A percentile compares a stretch with the other conserved stretches of the same genome.
phyloP scores from a whole-genome alignment of 768 basidiomycete species.

The Boletus bicolor region DNA sequence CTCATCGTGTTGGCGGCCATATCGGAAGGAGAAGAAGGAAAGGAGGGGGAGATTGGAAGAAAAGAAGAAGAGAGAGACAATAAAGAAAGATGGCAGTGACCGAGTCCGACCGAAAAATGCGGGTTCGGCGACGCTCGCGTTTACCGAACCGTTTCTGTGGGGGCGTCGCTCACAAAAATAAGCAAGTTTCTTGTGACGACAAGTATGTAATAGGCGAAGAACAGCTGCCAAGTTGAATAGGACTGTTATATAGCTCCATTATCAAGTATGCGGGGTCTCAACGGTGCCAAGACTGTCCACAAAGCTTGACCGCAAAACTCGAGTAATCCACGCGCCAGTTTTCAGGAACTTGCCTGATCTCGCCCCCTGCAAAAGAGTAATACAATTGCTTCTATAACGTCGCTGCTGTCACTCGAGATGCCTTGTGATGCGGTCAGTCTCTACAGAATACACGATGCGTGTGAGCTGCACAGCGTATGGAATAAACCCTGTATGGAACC shows the following conservation, averaged over 20 bases:
- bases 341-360: constrained; percentile 22
- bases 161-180: constrained; percentile 6
- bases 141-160: constrained; percentile 32
- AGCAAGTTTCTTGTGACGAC: background rate
- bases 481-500: background rate
- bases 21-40: constrained; percentile 8
- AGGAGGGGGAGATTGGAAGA: constrained; percentile 2
- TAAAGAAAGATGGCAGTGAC: constrained; percentile 13
- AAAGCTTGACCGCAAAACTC: constrained; percentile 2
- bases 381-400: constrained; percentile 27
- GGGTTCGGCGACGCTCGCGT: constrained; percentile 25
- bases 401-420: constrained; percentile 13
- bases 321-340: constrained; percentile 17
- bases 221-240: background rate
- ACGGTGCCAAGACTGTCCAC: constrained; percentile 25
- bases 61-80: constrained; percentile 15
- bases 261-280: constrained; percentile 30
- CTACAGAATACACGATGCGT: constrained; percentile 9
- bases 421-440: constrained; percentile 27
- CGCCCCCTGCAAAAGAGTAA: constrained; percentile 22
- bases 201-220: background rate
- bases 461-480: constrained; percentile 8
- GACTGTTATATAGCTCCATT: constrained; percentile 22
- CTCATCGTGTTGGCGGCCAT: constrained; percentile 47
- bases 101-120: constrained; percentile 19